Evolutionary conservation across 257 asterid species (phyloP), one percentile per base, ranked within the genome.

Genomic region (Paraleonurus japonicus): DNA sequence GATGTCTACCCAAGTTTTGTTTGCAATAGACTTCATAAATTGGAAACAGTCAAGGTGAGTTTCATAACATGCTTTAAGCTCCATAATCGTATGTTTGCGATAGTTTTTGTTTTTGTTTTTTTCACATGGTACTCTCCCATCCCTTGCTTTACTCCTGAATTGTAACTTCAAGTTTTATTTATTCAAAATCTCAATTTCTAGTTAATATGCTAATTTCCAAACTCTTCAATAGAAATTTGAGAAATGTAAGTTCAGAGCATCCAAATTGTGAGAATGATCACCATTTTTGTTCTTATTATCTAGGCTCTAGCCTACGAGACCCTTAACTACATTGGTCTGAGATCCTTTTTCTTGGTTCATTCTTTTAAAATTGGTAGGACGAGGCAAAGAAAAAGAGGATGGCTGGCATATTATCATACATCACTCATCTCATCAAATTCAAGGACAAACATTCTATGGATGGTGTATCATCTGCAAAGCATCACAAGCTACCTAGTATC

Each of bases 401-500:
- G 75, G 97, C 95, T 1, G 87, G 90, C 37, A 83, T 94, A 71
- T 68, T 94, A 39, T 86, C 97, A 1, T 94, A 82, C 69, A 86
- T 94, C 43, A 86, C 95, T 22, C 96, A 94, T 81, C 96, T 94
- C 66, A 79, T 94, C 79, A 84, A 78, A 75, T 94, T 81, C 84
- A 91, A 88, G 82, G 99, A 94, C 64, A 83, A 48, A 69, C 90
- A 86, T 68, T 86, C 96, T 0, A 84, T 90, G 89, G 96, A 88
- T 12, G 91, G 95, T 2, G 78, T 86, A 39, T 78, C 86, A n/a
- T 80, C 96, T 10, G 78, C 95, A 60, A 88, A 85, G 79, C 60
- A 67, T 68, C 99, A 91, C 79, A 84, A 70, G 71, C 66, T 89
- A 54, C 99, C 97, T 1, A 62, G 68, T 58, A 86, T 89, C 76